A percentile compares a stretch with the other conserved stretches of the same genome.
Conservation (phyloP, 192 early-diverging fungal species). For the Podila horticola region DNA sequence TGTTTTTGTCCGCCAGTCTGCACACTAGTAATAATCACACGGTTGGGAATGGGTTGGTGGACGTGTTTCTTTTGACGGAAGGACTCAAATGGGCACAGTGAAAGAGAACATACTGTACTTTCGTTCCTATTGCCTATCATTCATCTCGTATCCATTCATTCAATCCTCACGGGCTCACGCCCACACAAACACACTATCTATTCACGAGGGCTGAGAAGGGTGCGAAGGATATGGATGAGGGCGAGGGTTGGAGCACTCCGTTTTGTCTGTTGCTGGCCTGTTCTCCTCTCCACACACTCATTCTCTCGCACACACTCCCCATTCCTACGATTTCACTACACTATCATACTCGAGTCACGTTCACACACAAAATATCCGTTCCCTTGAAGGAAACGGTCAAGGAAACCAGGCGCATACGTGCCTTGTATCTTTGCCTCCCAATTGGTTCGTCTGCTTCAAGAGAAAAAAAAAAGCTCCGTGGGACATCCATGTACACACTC, state of each 20-base stretch:
- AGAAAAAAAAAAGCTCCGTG: conserved; percentile 6
- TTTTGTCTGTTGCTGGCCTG: neutral
- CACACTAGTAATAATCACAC: too few species aligned
- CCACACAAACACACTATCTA: neutral
- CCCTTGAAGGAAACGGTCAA: neutral
- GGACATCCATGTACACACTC: neutral
- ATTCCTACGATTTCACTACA: too few species aligned
- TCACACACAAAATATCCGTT: neutral
- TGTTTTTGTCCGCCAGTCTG: too few species aligned
- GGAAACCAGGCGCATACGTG: neutral
- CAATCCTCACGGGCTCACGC: neutral
- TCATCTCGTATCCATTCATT: neutral
- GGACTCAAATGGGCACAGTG: too few species aligned
- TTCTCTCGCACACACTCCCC: too few species aligned
- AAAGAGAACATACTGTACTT: too few species aligned
- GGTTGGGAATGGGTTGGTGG: too few species aligned
- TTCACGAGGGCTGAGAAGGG: neutral
- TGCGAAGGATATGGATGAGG: neutral
- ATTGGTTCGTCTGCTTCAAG: neutral
- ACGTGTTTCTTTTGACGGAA: too few species aligned
- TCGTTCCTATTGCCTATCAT: too few species aligned
- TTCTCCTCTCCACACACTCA: too few species aligned
- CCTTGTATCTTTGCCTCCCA: neutral
- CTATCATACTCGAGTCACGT: neutral
- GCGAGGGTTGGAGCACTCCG: neutral